Evolutionary conservation across 371 early-diverging fungal species (phyloP).

Genomic region (Astathelohania contejeani): DNA sequence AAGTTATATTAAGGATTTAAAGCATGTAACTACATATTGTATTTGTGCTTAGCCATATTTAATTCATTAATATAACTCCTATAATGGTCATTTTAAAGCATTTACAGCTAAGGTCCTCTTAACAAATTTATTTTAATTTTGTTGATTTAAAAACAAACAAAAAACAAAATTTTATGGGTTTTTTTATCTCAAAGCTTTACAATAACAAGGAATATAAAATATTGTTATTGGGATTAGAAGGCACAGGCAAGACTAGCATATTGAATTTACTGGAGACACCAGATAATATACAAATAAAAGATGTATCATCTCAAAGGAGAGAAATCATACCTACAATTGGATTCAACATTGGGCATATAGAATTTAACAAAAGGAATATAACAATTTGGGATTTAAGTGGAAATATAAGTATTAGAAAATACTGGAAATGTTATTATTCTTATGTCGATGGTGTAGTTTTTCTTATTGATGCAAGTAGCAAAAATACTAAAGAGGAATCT

Average conservation of each 20-base stretch:
- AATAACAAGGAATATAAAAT: neutral
- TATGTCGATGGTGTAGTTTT: slow-evolving; percentile 5
- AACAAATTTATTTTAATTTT: too few species aligned
- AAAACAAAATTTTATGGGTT: too few species aligned
- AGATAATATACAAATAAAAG: too few species aligned
- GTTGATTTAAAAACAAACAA: too few species aligned
- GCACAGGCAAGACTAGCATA: neutral
- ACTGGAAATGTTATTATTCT: slow-evolving; percentile 16
- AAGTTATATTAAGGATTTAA: too few species aligned
- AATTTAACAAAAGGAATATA: neutral
- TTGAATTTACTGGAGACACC: neutral
- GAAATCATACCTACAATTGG: slow-evolving; percentile 12
- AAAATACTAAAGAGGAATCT: neutral
- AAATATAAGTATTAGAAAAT: slow-evolving; percentile 8
- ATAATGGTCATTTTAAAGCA: too few species aligned
- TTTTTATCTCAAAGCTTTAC: neutral
- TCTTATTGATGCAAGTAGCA: slow-evolving; percentile 10
- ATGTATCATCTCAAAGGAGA: neutral
- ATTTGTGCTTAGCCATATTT: too few species aligned
- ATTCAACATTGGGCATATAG: slow-evolving; percentile 2
- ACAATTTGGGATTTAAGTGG: slow-evolving; percentile 13
- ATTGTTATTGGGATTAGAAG: slow-evolving; percentile 1
- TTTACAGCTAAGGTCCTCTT: too few species aligned
- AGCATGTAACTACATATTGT: too few species aligned
- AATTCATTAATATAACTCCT: too few species aligned